A percentile compares a stretch with the other conserved stretches of the same genome.
phyloP scores from a whole-genome alignment of 1,284 basidiomycete genomes.

The Trametes sp. region DNA sequence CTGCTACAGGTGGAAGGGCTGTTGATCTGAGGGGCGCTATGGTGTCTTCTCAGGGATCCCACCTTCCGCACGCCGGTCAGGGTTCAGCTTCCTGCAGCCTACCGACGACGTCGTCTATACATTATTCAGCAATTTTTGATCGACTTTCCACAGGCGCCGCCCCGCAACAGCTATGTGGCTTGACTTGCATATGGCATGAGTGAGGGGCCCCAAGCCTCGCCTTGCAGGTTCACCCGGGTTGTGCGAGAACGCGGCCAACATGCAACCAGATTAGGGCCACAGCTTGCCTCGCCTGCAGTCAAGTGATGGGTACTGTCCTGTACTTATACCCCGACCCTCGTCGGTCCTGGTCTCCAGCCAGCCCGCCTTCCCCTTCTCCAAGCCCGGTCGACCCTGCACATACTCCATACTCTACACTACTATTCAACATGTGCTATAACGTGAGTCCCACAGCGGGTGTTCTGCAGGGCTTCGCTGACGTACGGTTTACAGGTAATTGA shows the following conservation, averaged over 20 bases:
- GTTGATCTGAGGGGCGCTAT: constrained; percentile 24
- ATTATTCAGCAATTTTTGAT: constrained; percentile 38
- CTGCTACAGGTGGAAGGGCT: constrained; percentile 23
- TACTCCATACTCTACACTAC: constrained; percentile 21
- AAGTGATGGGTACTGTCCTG: constrained; percentile 38
- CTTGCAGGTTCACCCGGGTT: constrained; percentile 40
- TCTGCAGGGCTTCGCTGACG: constrained; percentile 15
- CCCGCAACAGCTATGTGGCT: constrained; percentile 35
- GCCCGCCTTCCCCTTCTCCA: constrained; percentile 28
- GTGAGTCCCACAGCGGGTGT: constrained; percentile 50
- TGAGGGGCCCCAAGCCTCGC: constrained; percentile 45
- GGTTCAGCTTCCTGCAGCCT: constrained; percentile 28
- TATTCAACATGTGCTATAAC: constrained; percentile 75
- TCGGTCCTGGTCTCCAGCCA: constrained; percentile 20
- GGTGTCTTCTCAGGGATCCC: constrained; percentile 30
- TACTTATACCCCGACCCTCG: constrained; percentile 28
- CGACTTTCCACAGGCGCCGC: constrained; percentile 35
- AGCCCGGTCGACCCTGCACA: constrained; percentile 27
- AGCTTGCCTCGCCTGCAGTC: constrained; percentile 39
- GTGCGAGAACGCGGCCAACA: constrained; percentile 42
- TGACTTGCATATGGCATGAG: constrained; percentile 37
- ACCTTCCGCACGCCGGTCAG: constrained; percentile 29
- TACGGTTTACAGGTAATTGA: constrained; percentile 67
- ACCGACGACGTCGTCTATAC: constrained; percentile 32
- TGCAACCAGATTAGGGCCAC: constrained; percentile 39